Evolutionary conservation across 2,329 filamentous ascomycete genomes (phyloP).

Genomic region (Colletotrichum euphorbiae): DNA sequence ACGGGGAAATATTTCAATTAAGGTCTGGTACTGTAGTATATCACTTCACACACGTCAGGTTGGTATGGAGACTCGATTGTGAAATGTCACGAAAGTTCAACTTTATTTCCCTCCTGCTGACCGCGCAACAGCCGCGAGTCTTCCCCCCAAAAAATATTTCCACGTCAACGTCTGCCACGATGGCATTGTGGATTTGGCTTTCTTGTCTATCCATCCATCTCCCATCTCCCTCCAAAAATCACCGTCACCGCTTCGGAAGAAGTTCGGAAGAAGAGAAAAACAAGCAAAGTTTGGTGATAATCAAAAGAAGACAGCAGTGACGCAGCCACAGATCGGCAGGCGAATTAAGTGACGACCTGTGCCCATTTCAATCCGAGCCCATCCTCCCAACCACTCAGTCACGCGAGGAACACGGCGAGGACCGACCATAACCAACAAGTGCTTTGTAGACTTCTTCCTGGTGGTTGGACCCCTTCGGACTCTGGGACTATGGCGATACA

Average conservation of each 20-base stretch:
- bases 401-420: slow-evolving; percentile 12
- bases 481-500: slow-evolving; percentile 6
- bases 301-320: background rate
- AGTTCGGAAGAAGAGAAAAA: background rate
- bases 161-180: slow-evolving; percentile 27
- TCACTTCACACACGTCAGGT: too few species aligned
- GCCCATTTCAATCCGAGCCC: background rate
- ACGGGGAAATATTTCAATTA: too few species aligned
- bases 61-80: too few species aligned
- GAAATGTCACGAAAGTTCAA: background rate
- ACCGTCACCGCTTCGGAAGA: too few species aligned
- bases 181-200: background rate
- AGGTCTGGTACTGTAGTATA: too few species aligned
- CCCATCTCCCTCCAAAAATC: too few species aligned
- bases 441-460: too few species aligned
- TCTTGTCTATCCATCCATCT: background rate
- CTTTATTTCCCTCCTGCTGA: slow-evolving; percentile 18
- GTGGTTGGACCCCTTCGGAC: slow-evolving; percentile 16
- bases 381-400: slow-evolving; percentile 5
- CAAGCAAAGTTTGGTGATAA: background rate
- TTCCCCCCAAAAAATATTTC: background rate
- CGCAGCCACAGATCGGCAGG: slow-evolving; percentile 29
- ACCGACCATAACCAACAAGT: slow-evolving; percentile 1
- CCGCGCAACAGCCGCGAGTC: slow-evolving; percentile 26
- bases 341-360: background rate